A percentile compares a stretch with the other conserved stretches of the same genome.
Evolutionary conservation across 2,329 filamentous ascomycete species (phyloP).

Genomic region (Fusarium globosum): DNA sequence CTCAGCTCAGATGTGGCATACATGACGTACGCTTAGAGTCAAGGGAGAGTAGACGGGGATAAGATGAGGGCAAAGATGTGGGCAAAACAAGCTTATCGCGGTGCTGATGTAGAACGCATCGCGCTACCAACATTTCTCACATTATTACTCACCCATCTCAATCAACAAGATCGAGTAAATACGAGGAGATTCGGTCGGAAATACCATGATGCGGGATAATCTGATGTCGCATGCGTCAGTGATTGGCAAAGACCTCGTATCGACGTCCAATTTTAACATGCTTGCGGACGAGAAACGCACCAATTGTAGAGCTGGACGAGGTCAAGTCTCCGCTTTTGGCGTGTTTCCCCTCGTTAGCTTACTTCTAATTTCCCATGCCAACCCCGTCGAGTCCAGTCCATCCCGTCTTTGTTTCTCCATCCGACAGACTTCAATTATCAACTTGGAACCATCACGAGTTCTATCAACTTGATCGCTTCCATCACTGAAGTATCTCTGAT

Average conservation of each 20-base stretch:
- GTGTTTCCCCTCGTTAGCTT: conserved; percentile 6
- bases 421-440: neutral
- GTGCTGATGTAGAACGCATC: neutral
- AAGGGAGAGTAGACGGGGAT: neutral
- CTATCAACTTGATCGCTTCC: neutral
- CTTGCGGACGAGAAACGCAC: neutral
- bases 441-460: neutral
- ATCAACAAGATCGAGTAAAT: neutral
- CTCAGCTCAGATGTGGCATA: neutral
- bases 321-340: neutral
- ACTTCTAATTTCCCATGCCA: conserved; percentile 3
- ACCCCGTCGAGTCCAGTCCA: neutral
- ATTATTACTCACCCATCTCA: neutral
- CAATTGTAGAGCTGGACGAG: neutral
- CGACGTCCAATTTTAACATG: neutral
- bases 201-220: neutral
- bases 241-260: conserved; percentile 9
- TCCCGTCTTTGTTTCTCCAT: neutral
- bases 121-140: neutral
- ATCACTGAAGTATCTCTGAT: neutral
- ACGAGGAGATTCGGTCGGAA: neutral
- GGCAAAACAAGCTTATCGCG: neutral
- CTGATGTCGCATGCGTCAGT: neutral
- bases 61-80: too few species aligned
- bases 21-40: neutral